These are phyloP conservation scores for Macaranga tanarius DNA, from an alignment of 441 rosid genomes.

Conservation along the genomic window DNA sequence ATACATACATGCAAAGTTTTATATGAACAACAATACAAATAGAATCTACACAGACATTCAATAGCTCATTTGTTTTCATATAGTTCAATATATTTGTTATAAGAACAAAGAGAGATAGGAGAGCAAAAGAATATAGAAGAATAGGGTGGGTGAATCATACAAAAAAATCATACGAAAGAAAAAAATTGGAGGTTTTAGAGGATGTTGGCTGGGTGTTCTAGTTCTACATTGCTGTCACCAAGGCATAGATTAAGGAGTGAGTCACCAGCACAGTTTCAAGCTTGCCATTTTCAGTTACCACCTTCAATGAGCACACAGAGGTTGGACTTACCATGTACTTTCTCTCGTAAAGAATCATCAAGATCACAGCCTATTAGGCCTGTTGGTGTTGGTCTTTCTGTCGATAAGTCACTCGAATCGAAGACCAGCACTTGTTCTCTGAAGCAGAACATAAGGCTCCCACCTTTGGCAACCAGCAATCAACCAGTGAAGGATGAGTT, in stretches of 20 bases:
- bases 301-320: slow-evolving; percentile 96
- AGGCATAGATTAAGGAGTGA: slow-evolving; percentile 96
- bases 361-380: slow-evolving; percentile 68
- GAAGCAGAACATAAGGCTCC: slow-evolving; percentile 82
- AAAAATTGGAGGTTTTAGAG: slow-evolving; percentile 52
- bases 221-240: slow-evolving; percentile 91
- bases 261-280: slow-evolving; percentile 68
- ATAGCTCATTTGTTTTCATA: slow-evolving; percentile 13
- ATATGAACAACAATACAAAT: slow-evolving; percentile 9
- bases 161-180: slow-evolving; percentile 21
- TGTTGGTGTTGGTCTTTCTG: slow-evolving; percentile 59
- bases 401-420: slow-evolving; percentile 61
- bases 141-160: slow-evolving; percentile 38
- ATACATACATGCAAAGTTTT: slow-evolving; percentile 30
- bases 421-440: slow-evolving; percentile 60
- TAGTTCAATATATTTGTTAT: slow-evolving; percentile 20
- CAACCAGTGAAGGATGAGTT: slow-evolving; percentile 55
- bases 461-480: slow-evolving; percentile 66
- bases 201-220: slow-evolving; percentile 99
- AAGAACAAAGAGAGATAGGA: slow-evolving; percentile 39
- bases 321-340: slow-evolving; percentile 84
- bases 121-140: slow-evolving; percentile 33
- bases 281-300: slow-evolving; percentile 72
- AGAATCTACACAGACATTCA: slow-evolving; percentile 25
- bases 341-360: slow-evolving; percentile 70